Evolutionary conservation across 1,284 basidiomycete species (phyloP), one percentile per base, ranked within the genome.

Genomic region (Melampsora americana): DNA sequence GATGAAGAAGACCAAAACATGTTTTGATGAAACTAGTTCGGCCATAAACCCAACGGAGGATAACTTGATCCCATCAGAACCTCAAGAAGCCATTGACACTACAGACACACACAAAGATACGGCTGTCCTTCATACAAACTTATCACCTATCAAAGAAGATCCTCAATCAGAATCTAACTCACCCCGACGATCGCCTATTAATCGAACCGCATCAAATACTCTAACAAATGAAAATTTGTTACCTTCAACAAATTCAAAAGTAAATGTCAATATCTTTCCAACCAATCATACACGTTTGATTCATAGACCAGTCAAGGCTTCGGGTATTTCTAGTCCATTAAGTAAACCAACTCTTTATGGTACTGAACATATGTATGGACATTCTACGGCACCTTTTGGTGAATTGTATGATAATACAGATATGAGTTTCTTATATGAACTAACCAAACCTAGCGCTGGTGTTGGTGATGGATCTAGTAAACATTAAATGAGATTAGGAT

Each of bases 331-430:
- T 23, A 48, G 61, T 66, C 39, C 46, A 18, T 18, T 35, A 4
- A 72, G 70, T 48, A 20, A 72, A 28, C 59, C 70, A 14, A 72
- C 70, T 5, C 62, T 72, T 35, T 72, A 50, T 66, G 70, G 70
- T 5, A 72, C 70, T 26, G 70, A 72, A 48, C 28, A 32, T 30
- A 59, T 64, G n/a, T 72, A 72, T 53, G 32, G 39, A 6, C 42
- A 72, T 44, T 32, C 30, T 30, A 35, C 70, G 7, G 39, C 35
- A 20, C 23, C 60, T n/a, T 72, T 72, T 35, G 42, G 44, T 23
- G 70, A 72, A 28, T 7, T 44, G 7, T 35, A 32, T 32, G 46
- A 64, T 11, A 61, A 46, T 16, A 48, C 42, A 16, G 26, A n/a
- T 12, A 66, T 46, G 42, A 65, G 61, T 11, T 64, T 72, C 11